Evolutionary conservation across 2,329 filamentous ascomycete species (phyloP).

Genomic region (Paramyrothecium roridum): DNA sequence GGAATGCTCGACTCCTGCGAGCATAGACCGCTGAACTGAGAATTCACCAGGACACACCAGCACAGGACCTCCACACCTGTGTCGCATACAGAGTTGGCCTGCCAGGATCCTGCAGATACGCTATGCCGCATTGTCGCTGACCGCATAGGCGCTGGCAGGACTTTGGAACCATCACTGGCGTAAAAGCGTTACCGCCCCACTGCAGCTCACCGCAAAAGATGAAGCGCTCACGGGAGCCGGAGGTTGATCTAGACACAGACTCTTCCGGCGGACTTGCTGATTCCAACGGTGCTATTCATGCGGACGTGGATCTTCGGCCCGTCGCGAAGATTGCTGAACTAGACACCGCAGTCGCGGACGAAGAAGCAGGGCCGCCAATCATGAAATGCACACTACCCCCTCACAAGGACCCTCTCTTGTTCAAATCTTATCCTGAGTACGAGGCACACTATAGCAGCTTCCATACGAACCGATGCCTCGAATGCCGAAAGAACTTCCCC

Average conservation of each 20-base stretch:
- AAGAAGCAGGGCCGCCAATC: slow-evolving; percentile 33
- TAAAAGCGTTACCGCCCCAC: slow-evolving; percentile 21
- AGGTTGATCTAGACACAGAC: slow-evolving; percentile 34
- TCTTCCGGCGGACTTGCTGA: slow-evolving; percentile 12
- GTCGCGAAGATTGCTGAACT: slow-evolving; percentile 58
- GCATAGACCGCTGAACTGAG: too few species aligned
- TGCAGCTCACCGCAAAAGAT: slow-evolving; percentile 36
- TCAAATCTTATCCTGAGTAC: slow-evolving; percentile 75
- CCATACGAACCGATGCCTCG: slow-evolving; percentile 80
- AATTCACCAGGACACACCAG: neutral
- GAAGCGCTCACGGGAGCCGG: slow-evolving; percentile 62
- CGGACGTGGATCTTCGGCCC: slow-evolving; percentile 19
- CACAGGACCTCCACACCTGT: neutral
- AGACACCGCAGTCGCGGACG: slow-evolving; percentile 39
- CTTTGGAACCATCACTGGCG: neutral
- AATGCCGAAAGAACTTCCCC: slow-evolving; percentile 86
- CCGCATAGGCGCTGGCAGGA: neutral
- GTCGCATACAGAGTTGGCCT: neutral
- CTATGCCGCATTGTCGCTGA: neutral
- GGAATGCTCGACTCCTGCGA: too few species aligned
- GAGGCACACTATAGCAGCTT: slow-evolving; percentile 80
- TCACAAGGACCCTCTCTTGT: slow-evolving; percentile 67
- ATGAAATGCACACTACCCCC: slow-evolving; percentile 84
- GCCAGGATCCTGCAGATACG: neutral
- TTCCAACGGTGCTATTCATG: slow-evolving; percentile 8